These are phyloP conservation scores for Aegilops longissima DNA, from an alignment of 176 grass and related monocot species.

Conservation along the genomic window DNA sequence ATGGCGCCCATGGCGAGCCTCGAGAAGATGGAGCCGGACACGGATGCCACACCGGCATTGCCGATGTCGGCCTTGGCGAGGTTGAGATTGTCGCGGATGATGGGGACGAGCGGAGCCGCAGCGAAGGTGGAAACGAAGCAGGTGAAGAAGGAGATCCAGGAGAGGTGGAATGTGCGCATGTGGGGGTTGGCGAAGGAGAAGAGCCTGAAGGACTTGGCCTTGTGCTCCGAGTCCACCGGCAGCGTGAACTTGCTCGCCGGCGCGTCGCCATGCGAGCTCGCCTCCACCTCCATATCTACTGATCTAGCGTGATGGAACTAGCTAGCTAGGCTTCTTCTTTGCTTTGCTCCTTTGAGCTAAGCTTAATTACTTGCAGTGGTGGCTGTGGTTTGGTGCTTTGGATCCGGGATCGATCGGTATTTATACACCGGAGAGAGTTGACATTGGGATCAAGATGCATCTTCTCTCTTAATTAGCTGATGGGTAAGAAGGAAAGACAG, in stretches of 20 bases:
- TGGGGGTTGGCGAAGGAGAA: constrained; percentile 65
- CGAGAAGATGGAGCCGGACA: constrained; percentile 84
- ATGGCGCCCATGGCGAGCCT: constrained; percentile 77
- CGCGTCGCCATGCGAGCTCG: not conserved
- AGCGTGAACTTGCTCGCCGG: constrained; percentile 45
- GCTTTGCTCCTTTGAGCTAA: not conserved
- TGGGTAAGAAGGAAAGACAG: too few species aligned
- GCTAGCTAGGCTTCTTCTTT: not conserved
- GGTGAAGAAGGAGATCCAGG: too few species aligned
- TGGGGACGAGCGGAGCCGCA: too few species aligned
- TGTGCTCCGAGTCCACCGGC: constrained; percentile 87
- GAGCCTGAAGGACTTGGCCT: constrained; percentile 57
- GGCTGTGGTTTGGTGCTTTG: not conserved
- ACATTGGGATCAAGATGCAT: not conserved
- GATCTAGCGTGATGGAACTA: not conserved
- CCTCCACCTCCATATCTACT: not conserved
- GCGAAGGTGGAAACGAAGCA: too few species aligned
- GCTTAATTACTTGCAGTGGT: not conserved
- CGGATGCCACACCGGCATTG: constrained; percentile 59
- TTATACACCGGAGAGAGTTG: not conserved
- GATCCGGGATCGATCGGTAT: not conserved
- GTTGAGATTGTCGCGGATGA: too few species aligned
- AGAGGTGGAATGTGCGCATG: constrained; percentile 18
- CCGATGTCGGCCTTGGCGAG: too few species aligned
- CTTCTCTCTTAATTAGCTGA: too few species aligned